Evolutionary conservation across 768 basidiomycete genomes (phyloP).

Genomic region (Crassisporium funariophilum): DNA sequence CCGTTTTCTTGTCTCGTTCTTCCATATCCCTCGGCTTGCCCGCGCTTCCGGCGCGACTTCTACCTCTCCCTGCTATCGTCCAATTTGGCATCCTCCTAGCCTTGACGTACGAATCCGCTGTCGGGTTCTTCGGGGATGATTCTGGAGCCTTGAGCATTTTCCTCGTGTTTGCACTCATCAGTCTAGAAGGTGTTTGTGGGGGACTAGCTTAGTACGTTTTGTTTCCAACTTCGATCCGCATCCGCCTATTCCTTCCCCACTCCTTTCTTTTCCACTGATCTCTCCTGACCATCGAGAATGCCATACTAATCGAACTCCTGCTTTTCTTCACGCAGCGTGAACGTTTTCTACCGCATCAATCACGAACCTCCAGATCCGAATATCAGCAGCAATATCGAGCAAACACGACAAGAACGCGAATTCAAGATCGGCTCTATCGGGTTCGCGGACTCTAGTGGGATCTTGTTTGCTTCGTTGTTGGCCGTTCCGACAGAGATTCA

Average conservation of each 20-base stretch:
- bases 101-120: constrained; percentile 66
- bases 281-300: neutral
- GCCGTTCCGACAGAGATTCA: constrained; percentile 76
- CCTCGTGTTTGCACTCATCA: constrained; percentile 75
- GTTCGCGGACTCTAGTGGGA: constrained; percentile 80
- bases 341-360: constrained; percentile 83
- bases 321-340: constrained; percentile 57
- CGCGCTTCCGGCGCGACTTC: constrained; percentile 66
- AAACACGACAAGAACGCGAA: constrained; percentile 75
- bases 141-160: constrained; percentile 50
- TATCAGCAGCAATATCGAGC: constrained; percentile 52
- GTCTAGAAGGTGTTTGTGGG: constrained; percentile 89
- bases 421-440: constrained; percentile 92
- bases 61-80: constrained; percentile 75
- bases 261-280: neutral
- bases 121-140: constrained; percentile 55
- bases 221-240: constrained; percentile 21
- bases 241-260: constrained; percentile 7
- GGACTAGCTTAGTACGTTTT: constrained; percentile 84
- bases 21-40: constrained; percentile 85
- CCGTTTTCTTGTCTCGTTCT: constrained; percentile 92
- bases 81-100: constrained; percentile 68
- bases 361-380: constrained; percentile 61
- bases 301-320: neutral
- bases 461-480: constrained; percentile 60